These are phyloP conservation scores for Populus tremula DNA, from an alignment of 345 rosid species.

Conservation along the genomic window DNA sequence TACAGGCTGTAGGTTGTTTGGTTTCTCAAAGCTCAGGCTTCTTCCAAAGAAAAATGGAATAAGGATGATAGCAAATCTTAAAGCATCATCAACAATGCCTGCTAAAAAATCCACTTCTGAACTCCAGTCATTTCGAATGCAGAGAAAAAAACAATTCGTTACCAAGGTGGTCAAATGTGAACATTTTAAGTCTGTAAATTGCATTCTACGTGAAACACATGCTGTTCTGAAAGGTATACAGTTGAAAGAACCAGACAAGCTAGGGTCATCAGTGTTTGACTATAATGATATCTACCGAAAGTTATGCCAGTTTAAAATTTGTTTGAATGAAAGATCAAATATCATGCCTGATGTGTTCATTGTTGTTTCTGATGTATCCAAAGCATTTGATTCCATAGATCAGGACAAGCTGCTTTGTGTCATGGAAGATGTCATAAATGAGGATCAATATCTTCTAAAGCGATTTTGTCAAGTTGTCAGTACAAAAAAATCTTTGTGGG, in stretches of 20 bases:
- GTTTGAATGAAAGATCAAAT: conserved; percentile 48
- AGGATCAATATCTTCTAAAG: conserved; percentile 46
- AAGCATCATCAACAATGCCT: conserved; percentile 46
- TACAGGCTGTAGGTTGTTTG: conserved; percentile 37
- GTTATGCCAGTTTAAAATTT: conserved; percentile 52
- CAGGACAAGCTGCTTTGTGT: conserved; percentile 62
- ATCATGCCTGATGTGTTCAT: conserved; percentile 46
- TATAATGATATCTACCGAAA: conserved; percentile 72
- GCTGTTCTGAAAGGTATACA: conserved; percentile 70
- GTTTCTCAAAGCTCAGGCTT: conserved; percentile 68
- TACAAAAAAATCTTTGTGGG: conserved; percentile 47
- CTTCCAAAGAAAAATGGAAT: conserved; percentile 61
- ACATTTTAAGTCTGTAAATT: conserved; percentile 44
- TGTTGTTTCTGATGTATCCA: conserved; percentile 75
- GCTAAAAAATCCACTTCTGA: conserved; percentile 12
- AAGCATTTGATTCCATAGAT: conserved; percentile 80
- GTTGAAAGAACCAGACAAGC: conserved; percentile 56
- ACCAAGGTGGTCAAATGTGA: conserved; percentile 5
- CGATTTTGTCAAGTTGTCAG: conserved; percentile 47
- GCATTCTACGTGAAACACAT: conserved; percentile 56
- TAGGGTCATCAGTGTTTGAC: conserved; percentile 85
- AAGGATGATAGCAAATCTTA: conserved; percentile 69
- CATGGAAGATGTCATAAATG: conserved; percentile 45
- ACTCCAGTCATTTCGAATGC: conserved; percentile 11
- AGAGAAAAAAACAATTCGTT: conserved; percentile 4